Evolutionary conservation across 2,329 filamentous ascomycete genomes (phyloP).

Genomic region (Nectriaceae sp.): DNA sequence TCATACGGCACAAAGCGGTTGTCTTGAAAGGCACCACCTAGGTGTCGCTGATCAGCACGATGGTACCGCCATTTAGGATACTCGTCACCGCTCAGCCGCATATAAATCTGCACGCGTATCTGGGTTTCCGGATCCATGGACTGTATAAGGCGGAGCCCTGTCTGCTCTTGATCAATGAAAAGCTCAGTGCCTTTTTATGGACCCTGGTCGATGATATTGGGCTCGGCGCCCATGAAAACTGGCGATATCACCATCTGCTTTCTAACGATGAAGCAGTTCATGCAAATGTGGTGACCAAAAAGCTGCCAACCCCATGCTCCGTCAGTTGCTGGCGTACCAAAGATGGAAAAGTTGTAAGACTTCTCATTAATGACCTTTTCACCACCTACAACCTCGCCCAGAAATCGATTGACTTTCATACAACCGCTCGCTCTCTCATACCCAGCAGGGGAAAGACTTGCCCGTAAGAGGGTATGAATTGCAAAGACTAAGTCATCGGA

Average conservation of each 20-base stretch:
- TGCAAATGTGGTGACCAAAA: constrained; percentile 55
- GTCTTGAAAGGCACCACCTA: neutral
- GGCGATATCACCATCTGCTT: constrained; percentile 17
- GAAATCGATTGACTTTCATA: constrained; percentile 74
- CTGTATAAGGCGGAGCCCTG: constrained; percentile 69
- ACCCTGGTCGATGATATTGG: neutral
- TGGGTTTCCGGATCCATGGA: constrained; percentile 31
- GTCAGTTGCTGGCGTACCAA: neutral
- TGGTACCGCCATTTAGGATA: constrained; percentile 43
- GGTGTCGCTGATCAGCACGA: constrained; percentile 1
- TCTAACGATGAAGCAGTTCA: constrained; percentile 67
- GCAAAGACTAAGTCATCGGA: constrained; percentile 42
- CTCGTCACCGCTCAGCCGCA: constrained; percentile 58
- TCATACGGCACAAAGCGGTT: neutral
- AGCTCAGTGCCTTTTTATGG: constrained; percentile 40
- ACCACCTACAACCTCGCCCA: constrained; percentile 65
- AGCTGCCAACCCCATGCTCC: neutral
- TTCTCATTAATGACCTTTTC: constrained; percentile 67
- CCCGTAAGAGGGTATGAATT: constrained; percentile 56
- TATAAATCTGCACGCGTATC: constrained; percentile 32
- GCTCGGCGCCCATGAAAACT: constrained; percentile 1
- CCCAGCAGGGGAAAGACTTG: constrained; percentile 65
- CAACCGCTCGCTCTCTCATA: constrained; percentile 68
- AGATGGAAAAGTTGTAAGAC: constrained; percentile 68
- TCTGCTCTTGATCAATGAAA: constrained; percentile 53